Percentiles rank a stretch among this genome's conserved stretches.
Evolutionary conservation across 2,329 filamentous ascomycete genomes (phyloP).

Genomic region (Emergomyces orientalis): DNA sequence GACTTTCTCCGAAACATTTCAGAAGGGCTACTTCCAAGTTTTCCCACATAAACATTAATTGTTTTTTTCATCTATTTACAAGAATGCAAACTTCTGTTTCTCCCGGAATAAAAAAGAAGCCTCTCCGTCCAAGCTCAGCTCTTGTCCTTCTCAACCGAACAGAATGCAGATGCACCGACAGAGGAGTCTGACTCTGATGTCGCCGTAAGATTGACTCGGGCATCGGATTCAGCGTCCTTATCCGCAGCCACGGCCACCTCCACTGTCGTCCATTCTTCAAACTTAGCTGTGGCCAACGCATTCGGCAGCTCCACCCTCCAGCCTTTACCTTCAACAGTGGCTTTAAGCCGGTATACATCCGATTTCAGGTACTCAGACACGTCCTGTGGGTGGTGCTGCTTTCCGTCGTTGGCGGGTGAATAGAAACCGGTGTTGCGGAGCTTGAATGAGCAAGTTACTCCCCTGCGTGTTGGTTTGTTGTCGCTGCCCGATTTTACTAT

Average conservation of each 20-base stretch:
- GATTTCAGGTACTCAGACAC: slow-evolving; percentile 13
- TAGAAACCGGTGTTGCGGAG: slow-evolving; percentile 14
- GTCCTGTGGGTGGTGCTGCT: slow-evolving; percentile 12
- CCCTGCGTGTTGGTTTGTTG: slow-evolving; percentile 12
- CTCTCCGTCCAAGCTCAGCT: neutral
- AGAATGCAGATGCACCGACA: slow-evolving; percentile 9
- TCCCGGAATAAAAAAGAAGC: neutral
- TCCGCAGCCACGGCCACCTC: slow-evolving; percentile 15
- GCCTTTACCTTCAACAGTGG: slow-evolving; percentile 12
- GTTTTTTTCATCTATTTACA: neutral
- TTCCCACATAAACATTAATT: neutral
- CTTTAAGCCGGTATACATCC: slow-evolving; percentile 17
- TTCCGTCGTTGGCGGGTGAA: slow-evolving; percentile 6
- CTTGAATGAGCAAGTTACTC: slow-evolving; percentile 15
- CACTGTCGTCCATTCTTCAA: slow-evolving; percentile 12
- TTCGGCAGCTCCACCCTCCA: slow-evolving; percentile 17
- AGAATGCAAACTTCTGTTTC: neutral
- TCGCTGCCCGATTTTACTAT: neutral
- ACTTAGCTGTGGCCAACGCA: slow-evolving; percentile 12
- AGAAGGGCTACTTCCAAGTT: neutral
- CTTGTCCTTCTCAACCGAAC: slow-evolving; percentile 10
- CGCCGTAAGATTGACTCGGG: slow-evolving; percentile 11
- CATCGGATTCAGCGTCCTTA: slow-evolving; percentile 1
- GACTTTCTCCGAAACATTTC: neutral
- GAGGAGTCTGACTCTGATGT: slow-evolving; percentile 15